Conservation (phyloP, 148 eudicot species). For the Polygonum maritimum region DNA sequence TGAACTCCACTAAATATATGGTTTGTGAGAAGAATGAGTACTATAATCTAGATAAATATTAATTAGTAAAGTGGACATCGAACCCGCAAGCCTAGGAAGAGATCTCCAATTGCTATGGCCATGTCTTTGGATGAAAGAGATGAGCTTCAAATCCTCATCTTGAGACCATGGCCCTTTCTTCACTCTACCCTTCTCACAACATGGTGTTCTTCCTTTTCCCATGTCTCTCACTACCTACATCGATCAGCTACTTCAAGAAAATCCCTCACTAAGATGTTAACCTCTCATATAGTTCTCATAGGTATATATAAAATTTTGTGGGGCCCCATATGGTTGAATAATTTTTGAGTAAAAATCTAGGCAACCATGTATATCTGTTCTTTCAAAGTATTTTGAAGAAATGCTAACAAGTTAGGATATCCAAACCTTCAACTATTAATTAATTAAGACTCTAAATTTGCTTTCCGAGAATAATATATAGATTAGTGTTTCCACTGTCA, state of each 20-base stretch:
- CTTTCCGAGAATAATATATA: no score
- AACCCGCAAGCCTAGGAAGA: slow-evolving; percentile 48
- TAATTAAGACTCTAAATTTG: no score
- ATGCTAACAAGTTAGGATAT: not conserved
- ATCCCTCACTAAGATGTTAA: slow-evolving; percentile 1
- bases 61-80: not conserved
- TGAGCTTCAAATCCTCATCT: slow-evolving; percentile 39
- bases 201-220: slow-evolving; percentile 47
- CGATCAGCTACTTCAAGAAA: not conserved
- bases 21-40: not conserved
- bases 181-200: slow-evolving; percentile 44
- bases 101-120: slow-evolving; percentile 49
- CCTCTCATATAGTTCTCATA: not conserved
- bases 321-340: not conserved
- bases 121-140: slow-evolving; percentile 34
- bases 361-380: not conserved
- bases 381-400: not conserved
- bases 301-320: not conserved
- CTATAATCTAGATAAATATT: no score
- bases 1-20: no score
- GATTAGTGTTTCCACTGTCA: no score
- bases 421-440: no score
- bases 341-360: not conserved
- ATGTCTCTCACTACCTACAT: slow-evolving; percentile 12
- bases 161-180: slow-evolving; percentile 46